Evolutionary conservation across 2,329 filamentous ascomycete species (phyloP).

Genomic region (Dissoconium aciculare): DNA sequence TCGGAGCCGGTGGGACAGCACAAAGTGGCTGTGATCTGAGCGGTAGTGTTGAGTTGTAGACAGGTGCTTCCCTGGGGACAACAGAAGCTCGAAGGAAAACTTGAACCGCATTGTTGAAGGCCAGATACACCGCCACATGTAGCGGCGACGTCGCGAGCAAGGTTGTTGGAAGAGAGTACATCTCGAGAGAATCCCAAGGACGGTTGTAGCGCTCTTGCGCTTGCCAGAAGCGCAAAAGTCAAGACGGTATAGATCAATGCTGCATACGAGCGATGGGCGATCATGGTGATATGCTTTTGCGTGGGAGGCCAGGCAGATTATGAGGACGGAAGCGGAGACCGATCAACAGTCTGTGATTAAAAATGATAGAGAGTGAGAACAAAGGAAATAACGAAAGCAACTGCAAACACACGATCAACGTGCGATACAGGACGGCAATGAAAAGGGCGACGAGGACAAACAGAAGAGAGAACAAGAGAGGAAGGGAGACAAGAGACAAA

Average conservation of each 20-base stretch:
- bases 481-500: constrained; percentile 7
- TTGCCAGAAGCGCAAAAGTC: no score
- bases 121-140: constrained; percentile 38
- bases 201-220: no score
- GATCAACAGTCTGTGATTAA: constrained; percentile 6
- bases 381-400: constrained; percentile 8
- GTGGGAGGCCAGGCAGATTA: no score
- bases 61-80: constrained; percentile 44
- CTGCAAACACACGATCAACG: no score
- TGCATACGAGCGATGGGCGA: no score
- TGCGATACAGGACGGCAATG: no score
- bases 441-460: no score
- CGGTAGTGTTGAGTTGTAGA: constrained; percentile 42
- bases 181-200: no score
- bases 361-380: constrained; percentile 3
- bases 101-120: constrained; percentile 38
- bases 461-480: constrained; percentile 3
- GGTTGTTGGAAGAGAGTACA: no score
- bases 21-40: constrained; percentile 52
- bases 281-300: no score
- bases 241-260: no score
- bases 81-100: constrained; percentile 51
- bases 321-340: constrained; percentile 4
- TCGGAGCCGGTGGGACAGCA: constrained; percentile 49
- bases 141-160: constrained; percentile 3